Evolutionary conservation across 2,329 filamentous ascomycete genomes (phyloP).

Genomic region (Metarhizium album): DNA sequence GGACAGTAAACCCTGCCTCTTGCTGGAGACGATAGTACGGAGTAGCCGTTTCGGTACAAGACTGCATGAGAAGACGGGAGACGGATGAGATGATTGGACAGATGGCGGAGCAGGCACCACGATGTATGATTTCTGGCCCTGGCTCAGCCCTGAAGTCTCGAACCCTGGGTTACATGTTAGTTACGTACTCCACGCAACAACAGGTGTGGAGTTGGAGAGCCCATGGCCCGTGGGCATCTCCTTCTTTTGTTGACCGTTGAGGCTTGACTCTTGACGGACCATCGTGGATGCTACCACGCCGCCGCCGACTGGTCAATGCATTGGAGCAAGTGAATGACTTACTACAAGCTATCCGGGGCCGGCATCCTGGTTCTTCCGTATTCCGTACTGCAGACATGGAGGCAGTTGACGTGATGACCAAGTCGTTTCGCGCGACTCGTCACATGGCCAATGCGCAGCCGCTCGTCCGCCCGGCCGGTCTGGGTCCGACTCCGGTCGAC

Average conservation of each 20-base stretch:
- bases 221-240: background rate
- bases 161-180: too few relatives aligned
- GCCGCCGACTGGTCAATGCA: too few relatives aligned
- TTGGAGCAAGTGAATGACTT: too few relatives aligned
- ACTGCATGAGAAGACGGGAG: background rate
- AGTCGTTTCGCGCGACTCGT: too few relatives aligned
- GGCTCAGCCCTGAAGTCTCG: too few relatives aligned
- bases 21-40: background rate
- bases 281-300: background rate
- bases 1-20: background rate
- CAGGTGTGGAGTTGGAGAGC: background rate
- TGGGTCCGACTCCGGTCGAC: background rate
- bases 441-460: background rate
- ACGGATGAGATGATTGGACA: background rate
- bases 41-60: background rate
- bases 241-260: too few relatives aligned
- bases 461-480: background rate
- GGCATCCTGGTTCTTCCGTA: background rate
- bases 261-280: too few relatives aligned
- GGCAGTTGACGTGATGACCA: background rate
- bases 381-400: background rate
- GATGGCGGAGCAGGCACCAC: too few relatives aligned
- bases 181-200: background rate
- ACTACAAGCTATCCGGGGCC: too few relatives aligned
- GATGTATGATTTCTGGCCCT: too few relatives aligned